phyloP scores from a whole-genome alignment of 345 rosid species.

The Hypericum perforatum region DNA sequence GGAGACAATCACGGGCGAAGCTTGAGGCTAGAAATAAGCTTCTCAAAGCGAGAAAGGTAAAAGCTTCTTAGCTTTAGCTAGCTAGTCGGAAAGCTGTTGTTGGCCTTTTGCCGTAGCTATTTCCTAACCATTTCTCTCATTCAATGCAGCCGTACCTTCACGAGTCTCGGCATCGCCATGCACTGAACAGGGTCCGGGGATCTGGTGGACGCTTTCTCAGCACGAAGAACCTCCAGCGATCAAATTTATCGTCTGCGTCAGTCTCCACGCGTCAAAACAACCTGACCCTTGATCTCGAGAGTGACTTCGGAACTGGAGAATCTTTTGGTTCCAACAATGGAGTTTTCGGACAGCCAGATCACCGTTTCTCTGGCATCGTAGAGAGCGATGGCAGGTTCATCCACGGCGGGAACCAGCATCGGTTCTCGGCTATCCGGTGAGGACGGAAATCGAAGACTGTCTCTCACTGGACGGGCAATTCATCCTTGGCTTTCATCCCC shows the following conservation, averaged over 20 bases:
- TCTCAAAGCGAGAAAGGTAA: no score
- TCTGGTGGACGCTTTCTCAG: background rate
- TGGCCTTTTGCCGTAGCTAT: no score
- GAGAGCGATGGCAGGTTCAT: conserved; percentile 13
- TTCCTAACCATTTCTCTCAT: no score
- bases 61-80: no score
- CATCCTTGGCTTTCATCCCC: conserved; percentile 55
- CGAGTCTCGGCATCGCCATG: no score
- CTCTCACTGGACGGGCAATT: conserved; percentile 30
- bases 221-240: background rate
- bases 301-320: conserved; percentile 2
- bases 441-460: conserved; percentile 1
- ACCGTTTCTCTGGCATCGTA: conserved; percentile 10
- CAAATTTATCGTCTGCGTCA: background rate
- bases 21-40: no score
- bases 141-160: no score
- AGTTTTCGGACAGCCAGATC: conserved; percentile 13
- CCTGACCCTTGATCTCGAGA: conserved; percentile 5
- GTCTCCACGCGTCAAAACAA: background rate
- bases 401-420: conserved; percentile 13
- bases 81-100: no score
- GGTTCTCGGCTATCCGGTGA: conserved; percentile 31
- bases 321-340: conserved; percentile 12
- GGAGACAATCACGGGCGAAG: no score
- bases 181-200: no score